phyloP scores from a whole-genome alignment of 257 asterid species.

The Penstemon eatonii region DNA sequence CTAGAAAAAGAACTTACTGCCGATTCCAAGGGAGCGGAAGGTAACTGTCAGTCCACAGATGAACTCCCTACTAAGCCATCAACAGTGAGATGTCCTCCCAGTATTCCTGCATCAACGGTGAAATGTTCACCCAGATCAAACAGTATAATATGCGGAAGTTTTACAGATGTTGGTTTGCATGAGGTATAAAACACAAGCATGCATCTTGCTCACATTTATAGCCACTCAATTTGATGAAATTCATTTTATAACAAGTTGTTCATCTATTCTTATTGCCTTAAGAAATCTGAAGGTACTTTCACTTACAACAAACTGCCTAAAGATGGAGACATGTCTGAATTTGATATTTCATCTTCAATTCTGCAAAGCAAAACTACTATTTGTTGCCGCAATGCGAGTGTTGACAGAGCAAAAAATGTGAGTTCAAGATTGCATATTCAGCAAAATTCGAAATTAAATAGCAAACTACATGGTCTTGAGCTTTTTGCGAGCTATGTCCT shows the following conservation, averaged over 20 bases:
- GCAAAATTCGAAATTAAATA: slow-evolving; percentile 30
- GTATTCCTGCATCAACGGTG: slow-evolving; percentile 30
- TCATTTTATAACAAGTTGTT: slow-evolving; percentile 24
- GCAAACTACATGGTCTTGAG: slow-evolving; percentile 41
- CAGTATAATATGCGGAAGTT: slow-evolving; percentile 33
- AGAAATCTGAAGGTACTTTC: slow-evolving; percentile 34
- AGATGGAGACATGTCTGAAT: slow-evolving; percentile 34
- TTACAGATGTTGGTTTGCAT: slow-evolving; percentile 32
- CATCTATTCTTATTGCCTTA: slow-evolving; percentile 29
- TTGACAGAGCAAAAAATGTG: slow-evolving; percentile 37
- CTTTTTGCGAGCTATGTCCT: slow-evolving; percentile 63
- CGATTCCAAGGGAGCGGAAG: slow-evolving; percentile 32
- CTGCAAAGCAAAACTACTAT: slow-evolving; percentile 36
- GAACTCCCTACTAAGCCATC: slow-evolving; percentile 30
- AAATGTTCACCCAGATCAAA: slow-evolving; percentile 33
- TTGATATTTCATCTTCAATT: slow-evolving; percentile 36
- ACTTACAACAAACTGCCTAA: slow-evolving; percentile 23
- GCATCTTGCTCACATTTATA: slow-evolving; percentile 23
- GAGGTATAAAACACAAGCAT: slow-evolving; percentile 32
- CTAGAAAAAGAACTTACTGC: slow-evolving; percentile 32
- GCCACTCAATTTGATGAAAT: slow-evolving; percentile 22
- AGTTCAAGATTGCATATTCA: slow-evolving; percentile 34
- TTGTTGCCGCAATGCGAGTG: slow-evolving; percentile 32
- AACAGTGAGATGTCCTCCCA: slow-evolving; percentile 28
- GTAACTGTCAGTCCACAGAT: slow-evolving; percentile 22